Percentiles rank a stretch among this genome's conserved stretches.
phyloP scores from a whole-genome alignment of 139 green algal species.

The Auxenochlorella pyrenoidosa region DNA sequence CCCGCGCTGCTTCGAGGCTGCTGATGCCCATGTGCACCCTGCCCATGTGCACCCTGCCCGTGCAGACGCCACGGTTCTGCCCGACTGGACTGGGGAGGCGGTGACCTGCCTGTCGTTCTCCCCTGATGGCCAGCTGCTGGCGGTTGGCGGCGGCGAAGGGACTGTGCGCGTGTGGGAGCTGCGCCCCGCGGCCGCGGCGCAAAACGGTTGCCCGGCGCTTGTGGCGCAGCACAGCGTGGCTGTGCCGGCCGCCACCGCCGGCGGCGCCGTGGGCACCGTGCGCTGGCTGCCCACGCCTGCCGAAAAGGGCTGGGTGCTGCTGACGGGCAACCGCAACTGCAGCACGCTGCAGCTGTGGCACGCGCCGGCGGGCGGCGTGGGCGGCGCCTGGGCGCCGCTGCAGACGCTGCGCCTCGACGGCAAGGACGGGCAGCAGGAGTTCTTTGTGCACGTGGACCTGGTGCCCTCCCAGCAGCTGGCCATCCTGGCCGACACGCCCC shows the following conservation, averaged over 20 bases:
- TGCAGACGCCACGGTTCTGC: conserved; percentile 15
- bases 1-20: too few relatives aligned
- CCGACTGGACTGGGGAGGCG: conserved; percentile 11
- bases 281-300: conserved; percentile 19
- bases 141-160: conserved; percentile 52
- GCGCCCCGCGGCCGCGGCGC: conserved; percentile 1
- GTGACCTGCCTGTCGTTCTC: conserved; percentile 62
- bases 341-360: conserved; percentile 61
- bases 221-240: conserved; percentile 32
- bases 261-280: neutral
- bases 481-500: conserved; percentile 80
- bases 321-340: conserved; percentile 56
- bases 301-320: conserved; percentile 45
- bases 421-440: conserved; percentile 1
- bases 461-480: conserved; percentile 57
- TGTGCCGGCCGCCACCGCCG: neutral
- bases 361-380: conserved; percentile 16
- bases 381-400: neutral
- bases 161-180: conserved; percentile 60
- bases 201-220: conserved; percentile 12
- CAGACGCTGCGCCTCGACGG: conserved; percentile 35
- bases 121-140: conserved; percentile 57
- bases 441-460: conserved; percentile 69
- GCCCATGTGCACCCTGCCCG: too few relatives aligned
- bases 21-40: too few relatives aligned